These are phyloP conservation scores for Solanum rostratum DNA, from an alignment of 257 asterid genomes.

Conservation along the genomic window DNA sequence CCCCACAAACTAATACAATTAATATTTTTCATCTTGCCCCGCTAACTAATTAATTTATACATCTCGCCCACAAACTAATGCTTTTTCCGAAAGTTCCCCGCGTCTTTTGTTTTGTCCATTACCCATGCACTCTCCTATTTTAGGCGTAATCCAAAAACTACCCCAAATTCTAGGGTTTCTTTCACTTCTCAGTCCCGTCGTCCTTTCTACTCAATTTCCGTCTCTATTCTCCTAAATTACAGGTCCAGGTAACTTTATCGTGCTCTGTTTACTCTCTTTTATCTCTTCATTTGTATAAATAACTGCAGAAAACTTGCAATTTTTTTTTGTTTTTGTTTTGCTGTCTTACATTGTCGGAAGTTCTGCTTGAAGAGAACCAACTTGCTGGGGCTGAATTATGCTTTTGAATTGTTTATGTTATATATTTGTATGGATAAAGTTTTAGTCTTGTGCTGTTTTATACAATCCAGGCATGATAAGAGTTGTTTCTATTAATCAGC, in stretches of 20 bases:
- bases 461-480: neutral
- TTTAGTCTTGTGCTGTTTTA: neutral
- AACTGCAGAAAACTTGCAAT: neutral
- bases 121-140: constrained; percentile 4
- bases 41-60: neutral
- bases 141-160: constrained; percentile 30
- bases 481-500: neutral
- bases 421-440: neutral
- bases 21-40: neutral
- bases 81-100: neutral
- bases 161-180: constrained; percentile 55
- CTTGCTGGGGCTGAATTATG: neutral
- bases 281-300: neutral
- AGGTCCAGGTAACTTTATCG: constrained; percentile 24
- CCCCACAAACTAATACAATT: neutral
- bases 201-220: constrained; percentile 10
- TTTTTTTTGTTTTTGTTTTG: neutral
- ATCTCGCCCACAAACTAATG: neutral
- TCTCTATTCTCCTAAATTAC: neutral
- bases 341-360: neutral
- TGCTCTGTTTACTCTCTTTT: neutral
- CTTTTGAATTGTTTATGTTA: neutral
- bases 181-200: constrained; percentile 21
- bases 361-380: neutral
- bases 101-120: neutral